These are phyloP conservation scores for Pisolithus thermaeus DNA, from an alignment of 1,284 basidiomycete species.

Conservation along the genomic window DNA sequence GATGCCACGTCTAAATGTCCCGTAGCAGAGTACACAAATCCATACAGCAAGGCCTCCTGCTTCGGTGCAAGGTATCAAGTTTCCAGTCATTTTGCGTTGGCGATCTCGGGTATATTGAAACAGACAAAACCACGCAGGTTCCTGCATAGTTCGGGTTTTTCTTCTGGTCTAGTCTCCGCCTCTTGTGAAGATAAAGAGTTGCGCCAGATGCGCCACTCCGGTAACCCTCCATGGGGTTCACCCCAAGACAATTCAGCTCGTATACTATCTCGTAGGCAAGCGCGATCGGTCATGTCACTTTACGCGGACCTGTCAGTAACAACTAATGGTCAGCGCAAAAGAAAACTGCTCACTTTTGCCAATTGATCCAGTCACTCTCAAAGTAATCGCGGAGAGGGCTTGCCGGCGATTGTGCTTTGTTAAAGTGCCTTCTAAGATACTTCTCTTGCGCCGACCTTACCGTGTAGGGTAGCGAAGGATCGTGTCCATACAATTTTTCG, in stretches of 20 bases:
- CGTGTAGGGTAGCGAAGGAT: slow-evolving; percentile 29
- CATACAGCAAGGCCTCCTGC: background rate
- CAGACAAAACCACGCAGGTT: slow-evolving; percentile 38
- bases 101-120: slow-evolving; percentile 23
- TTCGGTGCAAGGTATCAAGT: slow-evolving; percentile 15
- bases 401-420: slow-evolving; percentile 19
- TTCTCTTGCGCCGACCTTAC: slow-evolving; percentile 28
- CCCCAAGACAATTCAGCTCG: slow-evolving; percentile 46
- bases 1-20: slow-evolving; percentile 16
- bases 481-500: slow-evolving; percentile 39
- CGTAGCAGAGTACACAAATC: slow-evolving; percentile 3
- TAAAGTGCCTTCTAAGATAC: slow-evolving; percentile 25
- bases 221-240: slow-evolving; percentile 42
- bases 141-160: slow-evolving; percentile 25
- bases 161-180: slow-evolving; percentile 18
- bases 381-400: slow-evolving; percentile 53
- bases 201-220: slow-evolving; percentile 52
- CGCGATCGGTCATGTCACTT: slow-evolving; percentile 74
- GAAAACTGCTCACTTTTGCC: slow-evolving; percentile 51
- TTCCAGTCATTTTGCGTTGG: slow-evolving; percentile 7
- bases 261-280: slow-evolving; percentile 49
- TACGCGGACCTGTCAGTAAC: slow-evolving; percentile 4
- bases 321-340: background rate
- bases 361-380: slow-evolving; percentile 59
- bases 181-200: slow-evolving; percentile 23